Percentiles rank a stretch among this genome's conserved stretches.
Evolutionary conservation across 257 asterid species (phyloP).

Genomic region (Osmanthus fragrans): DNA sequence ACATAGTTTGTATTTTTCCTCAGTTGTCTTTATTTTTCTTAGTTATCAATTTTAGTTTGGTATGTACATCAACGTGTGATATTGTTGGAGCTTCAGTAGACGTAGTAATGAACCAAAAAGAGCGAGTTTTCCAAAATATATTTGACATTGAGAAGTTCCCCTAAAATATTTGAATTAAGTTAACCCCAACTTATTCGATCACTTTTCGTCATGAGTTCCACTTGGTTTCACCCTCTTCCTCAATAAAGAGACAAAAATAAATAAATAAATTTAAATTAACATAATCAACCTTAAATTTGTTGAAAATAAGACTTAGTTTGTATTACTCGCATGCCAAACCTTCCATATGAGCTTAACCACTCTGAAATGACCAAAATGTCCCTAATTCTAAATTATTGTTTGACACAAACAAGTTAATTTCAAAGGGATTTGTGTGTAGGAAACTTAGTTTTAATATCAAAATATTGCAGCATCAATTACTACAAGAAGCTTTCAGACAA

Average conservation of each 20-base stretch:
- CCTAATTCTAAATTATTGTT: too few species aligned
- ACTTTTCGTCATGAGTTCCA: too few species aligned
- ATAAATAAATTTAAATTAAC: too few species aligned
- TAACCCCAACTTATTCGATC: too few species aligned
- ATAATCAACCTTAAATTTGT: neutral
- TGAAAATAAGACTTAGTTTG: neutral
- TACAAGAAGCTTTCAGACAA: slow-evolving; percentile 26
- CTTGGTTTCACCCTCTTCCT: too few species aligned
- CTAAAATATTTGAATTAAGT: too few species aligned
- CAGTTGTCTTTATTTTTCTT: neutral
- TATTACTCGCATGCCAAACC: too few species aligned
- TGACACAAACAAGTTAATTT: neutral
- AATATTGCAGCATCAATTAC: slow-evolving; percentile 21
- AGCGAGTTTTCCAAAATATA: neutral
- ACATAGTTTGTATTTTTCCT: slow-evolving; percentile 17
- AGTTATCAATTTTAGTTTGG: neutral
- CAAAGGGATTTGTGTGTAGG: slow-evolving; percentile 8
- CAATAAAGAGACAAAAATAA: too few species aligned
- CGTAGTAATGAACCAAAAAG: neutral
- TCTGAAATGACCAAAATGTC: too few species aligned
- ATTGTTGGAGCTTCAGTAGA: neutral
- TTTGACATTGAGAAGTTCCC: neutral
- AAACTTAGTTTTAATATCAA: neutral
- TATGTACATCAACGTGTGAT: too few species aligned
- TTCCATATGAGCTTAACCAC: too few species aligned